Conservation (phyloP, 2,329 filamentous ascomycete genomes). For the Colletotrichum neosansevieriae region DNA sequence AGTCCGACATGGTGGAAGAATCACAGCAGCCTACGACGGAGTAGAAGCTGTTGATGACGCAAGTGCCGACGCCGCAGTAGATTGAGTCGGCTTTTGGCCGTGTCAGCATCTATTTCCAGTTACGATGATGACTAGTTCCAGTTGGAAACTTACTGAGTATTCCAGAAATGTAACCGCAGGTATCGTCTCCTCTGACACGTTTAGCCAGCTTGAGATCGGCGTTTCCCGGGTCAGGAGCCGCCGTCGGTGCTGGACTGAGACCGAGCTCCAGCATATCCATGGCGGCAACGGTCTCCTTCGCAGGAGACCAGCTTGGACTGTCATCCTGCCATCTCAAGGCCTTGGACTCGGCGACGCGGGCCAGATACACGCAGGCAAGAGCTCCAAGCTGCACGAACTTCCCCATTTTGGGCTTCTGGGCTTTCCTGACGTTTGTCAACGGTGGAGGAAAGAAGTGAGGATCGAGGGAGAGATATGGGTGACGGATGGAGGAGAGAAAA, state of each 20-base stretch:
- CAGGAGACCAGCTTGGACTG: constrained; percentile 43
- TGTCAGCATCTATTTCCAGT: constrained; percentile 27
- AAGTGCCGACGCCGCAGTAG: constrained; percentile 46
- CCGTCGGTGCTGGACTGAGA: constrained; percentile 37
- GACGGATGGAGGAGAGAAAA: constrained; percentile 2
- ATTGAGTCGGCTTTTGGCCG: constrained; percentile 41
- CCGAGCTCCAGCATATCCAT: constrained; percentile 42
- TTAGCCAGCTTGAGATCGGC: constrained; percentile 40
- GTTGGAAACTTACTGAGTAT: constrained; percentile 41
- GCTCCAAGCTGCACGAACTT: constrained; percentile 40
- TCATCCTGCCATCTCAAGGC: constrained; percentile 44
- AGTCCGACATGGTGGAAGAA: constrained; percentile 42
- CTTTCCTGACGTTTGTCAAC: not conserved
- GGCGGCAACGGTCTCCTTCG: constrained; percentile 44
- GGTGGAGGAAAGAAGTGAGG: not conserved
- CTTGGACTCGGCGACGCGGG: constrained; percentile 41
- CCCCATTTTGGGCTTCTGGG: constrained; percentile 41
- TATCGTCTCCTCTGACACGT: constrained; percentile 46
- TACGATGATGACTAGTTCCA: too few relatives aligned
- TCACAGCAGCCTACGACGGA: constrained; percentile 50
- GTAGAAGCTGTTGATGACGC: constrained; percentile 47
- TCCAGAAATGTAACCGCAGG: constrained; percentile 49
- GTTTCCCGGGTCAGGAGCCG: constrained; percentile 40
- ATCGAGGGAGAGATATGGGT: constrained; percentile 8
- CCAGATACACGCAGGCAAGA: constrained; percentile 41